A percentile compares a stretch with the other conserved stretches of the same genome.
phyloP scores from a whole-genome alignment of 2,329 filamentous ascomycete genomes.

The Fusarium ambrosium region DNA sequence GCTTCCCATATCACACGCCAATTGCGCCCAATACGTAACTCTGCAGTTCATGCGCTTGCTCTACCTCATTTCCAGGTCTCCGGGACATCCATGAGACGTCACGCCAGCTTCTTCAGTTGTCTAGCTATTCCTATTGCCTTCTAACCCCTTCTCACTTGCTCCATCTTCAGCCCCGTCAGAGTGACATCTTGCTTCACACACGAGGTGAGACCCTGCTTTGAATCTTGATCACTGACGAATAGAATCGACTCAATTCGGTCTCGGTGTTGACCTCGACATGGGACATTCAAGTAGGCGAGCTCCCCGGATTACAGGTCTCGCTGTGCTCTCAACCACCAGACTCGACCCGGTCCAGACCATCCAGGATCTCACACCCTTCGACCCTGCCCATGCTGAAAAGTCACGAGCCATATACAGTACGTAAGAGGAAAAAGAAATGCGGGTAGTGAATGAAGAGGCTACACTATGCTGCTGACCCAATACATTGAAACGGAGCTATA shows the following conservation, averaged over 20 bases:
- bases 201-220: slow-evolving; percentile 1
- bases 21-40: slow-evolving; percentile 5
- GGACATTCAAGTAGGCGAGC: not conserved
- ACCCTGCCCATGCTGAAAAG: not conserved
- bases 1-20: not conserved
- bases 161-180: slow-evolving; percentile 14
- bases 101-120: not conserved
- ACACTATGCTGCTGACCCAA: slow-evolving; percentile 37
- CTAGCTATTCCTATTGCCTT: not conserved
- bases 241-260: not conserved
- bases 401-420: not conserved
- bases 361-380: not conserved
- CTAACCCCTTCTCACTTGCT: slow-evolving; percentile 20
- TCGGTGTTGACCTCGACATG: not conserved
- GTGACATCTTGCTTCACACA: slow-evolving; percentile 13
- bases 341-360: not conserved
- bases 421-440: slow-evolving; percentile 8
- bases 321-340: not conserved
- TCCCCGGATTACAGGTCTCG: not conserved
- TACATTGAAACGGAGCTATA: slow-evolving; percentile 21
- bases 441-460: slow-evolving; percentile 40
- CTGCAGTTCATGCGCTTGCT: slow-evolving; percentile 5
- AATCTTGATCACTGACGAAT: slow-evolving; percentile 9
- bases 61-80: slow-evolving; percentile 1
- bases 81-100: not conserved